phyloP scores from a whole-genome alignment of 176 grass and related monocot species.

The Lolium rigidum region DNA sequence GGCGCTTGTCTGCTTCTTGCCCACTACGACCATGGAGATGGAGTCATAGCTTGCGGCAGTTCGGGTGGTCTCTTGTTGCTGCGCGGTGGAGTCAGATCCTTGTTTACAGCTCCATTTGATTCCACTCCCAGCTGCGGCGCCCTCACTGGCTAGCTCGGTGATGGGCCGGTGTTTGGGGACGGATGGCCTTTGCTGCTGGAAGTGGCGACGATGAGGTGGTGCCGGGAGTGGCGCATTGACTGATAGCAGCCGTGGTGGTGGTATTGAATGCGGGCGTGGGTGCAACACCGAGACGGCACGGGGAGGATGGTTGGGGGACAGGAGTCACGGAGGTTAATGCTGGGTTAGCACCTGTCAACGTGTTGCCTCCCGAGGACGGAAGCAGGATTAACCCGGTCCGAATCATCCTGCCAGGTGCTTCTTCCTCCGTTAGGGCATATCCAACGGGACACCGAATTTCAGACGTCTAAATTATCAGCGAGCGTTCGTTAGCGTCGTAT shows the following conservation, averaged over 20 bases:
- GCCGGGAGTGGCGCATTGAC: slow-evolving; percentile 33
- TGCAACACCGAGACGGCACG: background rate
- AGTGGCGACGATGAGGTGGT: background rate
- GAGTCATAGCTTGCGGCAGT: background rate
- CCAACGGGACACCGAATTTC: too few species aligned
- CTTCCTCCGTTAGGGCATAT: too few species aligned
- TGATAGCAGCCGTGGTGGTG: slow-evolving; percentile 11
- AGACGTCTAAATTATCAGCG: too few species aligned
- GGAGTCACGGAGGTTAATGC: background rate
- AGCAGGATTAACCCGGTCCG: too few species aligned
- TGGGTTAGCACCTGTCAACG: too few species aligned
- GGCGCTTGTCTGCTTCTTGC: slow-evolving; percentile 25
- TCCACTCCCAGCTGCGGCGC: background rate
- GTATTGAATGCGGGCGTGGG: slow-evolving; percentile 14
- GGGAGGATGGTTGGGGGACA: background rate
- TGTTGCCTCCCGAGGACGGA: too few species aligned
- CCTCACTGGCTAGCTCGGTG: background rate
- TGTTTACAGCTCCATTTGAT: background rate
- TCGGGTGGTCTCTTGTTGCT: background rate
- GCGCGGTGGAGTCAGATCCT: slow-evolving; percentile 17
- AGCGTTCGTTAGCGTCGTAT: too few species aligned
- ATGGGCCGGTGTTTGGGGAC: background rate
- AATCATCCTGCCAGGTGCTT: too few species aligned
- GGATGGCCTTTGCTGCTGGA: background rate
- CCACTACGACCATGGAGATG: background rate